phyloP scores from a whole-genome alignment of 2,329 filamentous ascomycete genomes.

The Aspergillus jensenii region DNA sequence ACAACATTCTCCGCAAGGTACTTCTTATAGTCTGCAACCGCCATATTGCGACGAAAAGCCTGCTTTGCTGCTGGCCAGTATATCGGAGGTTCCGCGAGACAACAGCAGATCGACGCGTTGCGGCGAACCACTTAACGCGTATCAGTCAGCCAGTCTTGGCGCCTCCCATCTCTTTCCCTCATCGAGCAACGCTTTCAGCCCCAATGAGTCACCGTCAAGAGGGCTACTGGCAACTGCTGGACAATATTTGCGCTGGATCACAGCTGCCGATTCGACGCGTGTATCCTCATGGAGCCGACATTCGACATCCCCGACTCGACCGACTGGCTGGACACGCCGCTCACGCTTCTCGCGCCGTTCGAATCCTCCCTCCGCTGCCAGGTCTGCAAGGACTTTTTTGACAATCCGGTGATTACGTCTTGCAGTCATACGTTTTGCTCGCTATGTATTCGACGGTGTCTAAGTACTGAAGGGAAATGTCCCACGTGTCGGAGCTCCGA shows the following conservation, averaged over 20 bases:
- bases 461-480: slow-evolving; percentile 82
- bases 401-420: slow-evolving; percentile 89
- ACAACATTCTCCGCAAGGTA: slow-evolving; percentile 76
- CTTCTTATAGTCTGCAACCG: slow-evolving; percentile 58
- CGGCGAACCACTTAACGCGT: slow-evolving; percentile 43
- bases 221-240: background rate
- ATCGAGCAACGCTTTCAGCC: background rate
- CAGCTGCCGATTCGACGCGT: background rate
- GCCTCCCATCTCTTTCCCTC: slow-evolving; percentile 3
- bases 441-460: slow-evolving; percentile 83
- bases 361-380: slow-evolving; percentile 89
- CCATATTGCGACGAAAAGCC: slow-evolving; percentile 32
- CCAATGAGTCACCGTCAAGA: background rate
- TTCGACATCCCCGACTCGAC: slow-evolving; percentile 46
- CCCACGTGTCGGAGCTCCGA: slow-evolving; percentile 77
- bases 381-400: slow-evolving; percentile 97
- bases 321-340: slow-evolving; percentile 50
- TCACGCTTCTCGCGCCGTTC: slow-evolving; percentile 50
- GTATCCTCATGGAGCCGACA: slow-evolving; percentile 32
- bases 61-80: background rate
- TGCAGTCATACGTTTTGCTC: slow-evolving; percentile 98
- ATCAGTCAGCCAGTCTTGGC: slow-evolving; percentile 44
- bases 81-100: slow-evolving; percentile 1
- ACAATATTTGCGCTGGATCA: background rate
- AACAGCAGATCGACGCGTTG: slow-evolving; percentile 15